Evolutionary conservation across 371 early-diverging fungal species (phyloP).

Genomic region (Smittium mucronatum): DNA sequence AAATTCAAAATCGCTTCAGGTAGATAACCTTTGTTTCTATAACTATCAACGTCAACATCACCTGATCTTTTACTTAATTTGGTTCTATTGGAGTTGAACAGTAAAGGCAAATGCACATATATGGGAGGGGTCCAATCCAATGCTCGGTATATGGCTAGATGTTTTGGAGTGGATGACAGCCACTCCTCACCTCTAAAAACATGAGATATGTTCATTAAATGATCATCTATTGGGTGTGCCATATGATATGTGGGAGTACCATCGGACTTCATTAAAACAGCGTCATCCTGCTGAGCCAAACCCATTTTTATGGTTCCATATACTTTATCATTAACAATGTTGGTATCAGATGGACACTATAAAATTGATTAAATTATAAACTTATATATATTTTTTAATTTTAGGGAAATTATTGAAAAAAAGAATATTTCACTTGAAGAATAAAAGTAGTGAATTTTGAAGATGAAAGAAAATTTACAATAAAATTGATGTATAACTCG

Average conservation of each 20-base stretch:
- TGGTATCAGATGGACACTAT: conserved; percentile 14
- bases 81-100: conserved; percentile 65
- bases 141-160: conserved; percentile 65
- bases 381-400: no score
- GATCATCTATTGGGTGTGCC: conserved; percentile 91
- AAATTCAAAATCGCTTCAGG: conserved; percentile 81
- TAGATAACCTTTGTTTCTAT: conserved; percentile 61
- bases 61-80: conserved; percentile 78
- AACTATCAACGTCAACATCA: conserved; percentile 55
- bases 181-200: conserved; percentile 93
- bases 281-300: conserved; percentile 69
- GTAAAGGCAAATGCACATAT: conserved; percentile 80
- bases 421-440: no score
- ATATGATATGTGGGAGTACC: conserved; percentile 90
- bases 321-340: conserved; percentile 50
- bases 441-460: no score
- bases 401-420: no score
- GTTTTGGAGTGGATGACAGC: conserved; percentile 86
- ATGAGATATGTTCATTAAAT: conserved; percentile 78
- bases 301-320: conserved; percentile 59
- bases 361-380: no score
- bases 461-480: no score
- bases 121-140: conserved; percentile 66
- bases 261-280: conserved; percentile 80
- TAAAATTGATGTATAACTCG: no score